phyloP scores from a whole-genome alignment of 495 filamentous ascomycete genomes.

The Trichoderma erinaceum region DNA sequence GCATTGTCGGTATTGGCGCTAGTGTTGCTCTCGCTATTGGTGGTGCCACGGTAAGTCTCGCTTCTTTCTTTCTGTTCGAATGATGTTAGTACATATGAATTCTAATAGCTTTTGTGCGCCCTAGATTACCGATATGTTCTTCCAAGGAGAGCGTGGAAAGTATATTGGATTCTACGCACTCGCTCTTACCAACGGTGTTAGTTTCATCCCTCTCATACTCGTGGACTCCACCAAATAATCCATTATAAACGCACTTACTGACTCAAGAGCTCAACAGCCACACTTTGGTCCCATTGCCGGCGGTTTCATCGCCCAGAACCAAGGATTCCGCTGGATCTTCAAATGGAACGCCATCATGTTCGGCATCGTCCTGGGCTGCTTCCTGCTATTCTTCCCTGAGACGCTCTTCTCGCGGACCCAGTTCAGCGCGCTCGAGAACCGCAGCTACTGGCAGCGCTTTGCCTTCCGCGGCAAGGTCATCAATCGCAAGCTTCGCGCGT shows the following conservation, averaged over 20 bases:
- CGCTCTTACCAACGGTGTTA: slow-evolving; percentile 27
- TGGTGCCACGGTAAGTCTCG: slow-evolving; percentile 21
- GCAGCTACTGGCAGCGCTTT: slow-evolving; percentile 23
- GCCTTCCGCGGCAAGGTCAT: slow-evolving; percentile 25
- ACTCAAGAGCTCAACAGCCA: neutral
- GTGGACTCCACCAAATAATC: slow-evolving; percentile 3
- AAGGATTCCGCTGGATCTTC: slow-evolving; percentile 22
- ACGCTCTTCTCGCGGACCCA: slow-evolving; percentile 28
- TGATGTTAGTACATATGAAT: neutral
- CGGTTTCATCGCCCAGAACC: neutral
- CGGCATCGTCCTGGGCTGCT: slow-evolving; percentile 19
- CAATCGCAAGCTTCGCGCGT: slow-evolving; percentile 19
- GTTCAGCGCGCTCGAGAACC: slow-evolving; percentile 20
- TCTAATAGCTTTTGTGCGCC: neutral
- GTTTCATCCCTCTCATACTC: slow-evolving; percentile 19
- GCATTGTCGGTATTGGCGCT: slow-evolving; percentile 24
- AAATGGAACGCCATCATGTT: slow-evolving; percentile 24
- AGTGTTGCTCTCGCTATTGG: slow-evolving; percentile 28
- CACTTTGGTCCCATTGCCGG: slow-evolving; percentile 18
- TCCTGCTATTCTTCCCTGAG: slow-evolving; percentile 27
- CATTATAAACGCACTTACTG: slow-evolving; percentile 1
- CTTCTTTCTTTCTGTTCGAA: neutral
- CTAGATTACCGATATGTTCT: slow-evolving; percentile 26
- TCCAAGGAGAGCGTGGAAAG: slow-evolving; percentile 25
- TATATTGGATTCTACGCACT: slow-evolving; percentile 27